Base-by-base conservation (phyloP, 2,329 filamentous ascomycete species). In the Aspergillus candidus region DNA sequence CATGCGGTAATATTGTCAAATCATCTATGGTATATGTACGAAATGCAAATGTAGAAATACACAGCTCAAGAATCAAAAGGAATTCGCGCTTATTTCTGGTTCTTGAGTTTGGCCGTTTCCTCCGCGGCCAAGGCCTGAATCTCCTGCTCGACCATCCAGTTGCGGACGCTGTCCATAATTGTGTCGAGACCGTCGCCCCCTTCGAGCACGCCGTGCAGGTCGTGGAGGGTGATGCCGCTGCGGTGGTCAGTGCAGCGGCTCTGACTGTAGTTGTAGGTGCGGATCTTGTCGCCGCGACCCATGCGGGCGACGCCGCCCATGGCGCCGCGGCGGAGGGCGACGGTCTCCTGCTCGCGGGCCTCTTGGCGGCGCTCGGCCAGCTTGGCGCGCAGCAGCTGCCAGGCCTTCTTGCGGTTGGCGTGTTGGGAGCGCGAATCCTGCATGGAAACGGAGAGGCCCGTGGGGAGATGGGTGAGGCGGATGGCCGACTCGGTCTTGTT, bases 401-500 rank as follows among this genome's bases (percentile, higher is more conserved):
- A 96, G 1, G 93, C 93, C 48, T 82, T 82, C 49, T 89, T 85
- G 35, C 90, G 80, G 68, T 98, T 98, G 53, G 87, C 81, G 55
- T 87, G 82, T 71, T 98, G 93, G 35, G 88, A 95, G 43, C 93
- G 80, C 41, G 83, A 84, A 63, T 98, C 93, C 66, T 98, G 93
- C 77, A 97, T 94, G 11, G 83, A 84, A 11, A 97, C 90, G 2
- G 87, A 80, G 0, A 83, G 93, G 35, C 86, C 86, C 1, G 89
- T 94, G 2, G 93, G 93, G 6, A 85, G 68, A 71, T 98, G 93
- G 2, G 90, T 97, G 58, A 98, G 75, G 8, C 93, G 84, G 49
- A 98, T 87, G 3, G 93, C 93, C 27, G 88, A 95, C 71, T 98
- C 93, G 0, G 93, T 98, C 66, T 91, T 96, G 71, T 98, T 98